Evolutionary conservation across 1,284 basidiomycete species (phyloP), one percentile per base, ranked within the genome.

Genomic region (Porogramme epimiltina): DNA sequence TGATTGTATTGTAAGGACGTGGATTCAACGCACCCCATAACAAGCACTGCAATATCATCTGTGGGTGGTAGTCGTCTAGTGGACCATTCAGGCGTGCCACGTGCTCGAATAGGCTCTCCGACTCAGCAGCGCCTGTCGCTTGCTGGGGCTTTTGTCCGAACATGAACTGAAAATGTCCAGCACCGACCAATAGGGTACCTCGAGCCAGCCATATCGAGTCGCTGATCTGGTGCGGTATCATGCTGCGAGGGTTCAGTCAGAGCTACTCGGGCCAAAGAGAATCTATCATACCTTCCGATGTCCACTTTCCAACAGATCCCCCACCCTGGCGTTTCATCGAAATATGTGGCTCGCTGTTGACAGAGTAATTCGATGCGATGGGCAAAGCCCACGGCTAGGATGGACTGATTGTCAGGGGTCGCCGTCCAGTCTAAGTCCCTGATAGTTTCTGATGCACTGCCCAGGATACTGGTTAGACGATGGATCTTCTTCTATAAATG

Each of bases 401-500:
- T 91, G 3, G 93, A 95, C 64, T 95, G 91, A 49, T 84, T 80
- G 64, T 93, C 91, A 0, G 89, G 87, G 1, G 93, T 94, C n/a
- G 91, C 88, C 20, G 87, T 90, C 93, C 93, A 95, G 67, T 95
- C 92, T 16, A 96, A 77, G 63, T 94, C 91, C 53, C 84, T 80
- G 45, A 95, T 83, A 1, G 72, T 72, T 54, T 92, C 87, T 8
- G 80, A 79, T 40, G 54, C 39, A 40, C 60, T n/a, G n/a, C n/a
- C n/a, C n/a, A n/a, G n/a, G n/a, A n/a, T n/a, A n/a, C n/a, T n/a
- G n/a, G n/a, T n/a, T n/a, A n/a, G n/a, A n/a, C n/a, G n/a, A n/a
- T n/a, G n/a, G n/a, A n/a, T n/a, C n/a, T n/a, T n/a, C n/a, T n/a
- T n/a, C n/a, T n/a, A n/a, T n/a, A n/a, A n/a, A n/a, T n/a, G n/a